Conservation (phyloP, 495 filamentous ascomycete species). For the Daldinia grandis region DNA sequence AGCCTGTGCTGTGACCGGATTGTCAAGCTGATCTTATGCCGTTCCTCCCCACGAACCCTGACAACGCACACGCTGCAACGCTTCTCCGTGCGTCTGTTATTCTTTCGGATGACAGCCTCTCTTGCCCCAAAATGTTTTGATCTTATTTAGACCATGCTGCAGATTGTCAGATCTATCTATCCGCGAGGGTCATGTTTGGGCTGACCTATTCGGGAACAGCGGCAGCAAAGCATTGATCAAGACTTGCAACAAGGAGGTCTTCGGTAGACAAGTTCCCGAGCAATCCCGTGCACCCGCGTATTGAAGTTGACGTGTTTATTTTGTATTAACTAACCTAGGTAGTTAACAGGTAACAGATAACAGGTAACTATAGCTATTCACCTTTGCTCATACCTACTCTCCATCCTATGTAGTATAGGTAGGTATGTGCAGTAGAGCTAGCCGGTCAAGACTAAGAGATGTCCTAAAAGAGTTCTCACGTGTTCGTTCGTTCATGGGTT, state of each 20-base stretch:
- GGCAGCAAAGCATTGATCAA: conserved; percentile 34
- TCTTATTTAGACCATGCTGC: conserved; percentile 42
- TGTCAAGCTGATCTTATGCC: conserved; percentile 60
- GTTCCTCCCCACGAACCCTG: conserved; percentile 47
- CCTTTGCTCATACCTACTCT: too few species aligned
- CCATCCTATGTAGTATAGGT: too few species aligned
- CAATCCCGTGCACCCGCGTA: conserved; percentile 22
- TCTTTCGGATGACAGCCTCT: conserved; percentile 44
- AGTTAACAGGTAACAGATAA: background rate
- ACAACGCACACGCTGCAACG: conserved; percentile 35
- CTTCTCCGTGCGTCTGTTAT: conserved; percentile 34
- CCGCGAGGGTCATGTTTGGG: conserved; percentile 16
- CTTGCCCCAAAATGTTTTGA: conserved; percentile 42
- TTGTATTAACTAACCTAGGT: too few species aligned
- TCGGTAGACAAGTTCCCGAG: conserved; percentile 42
- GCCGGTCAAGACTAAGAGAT: background rate
- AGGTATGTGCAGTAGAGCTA: background rate
- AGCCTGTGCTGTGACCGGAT: conserved; percentile 60
- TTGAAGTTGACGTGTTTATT: conserved; percentile 32
- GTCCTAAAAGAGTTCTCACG: conserved; percentile 4
- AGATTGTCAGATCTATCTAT: conserved; percentile 40
- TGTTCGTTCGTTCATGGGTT: background rate
- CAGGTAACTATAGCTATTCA: too few species aligned
- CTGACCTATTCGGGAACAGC: conserved; percentile 35
- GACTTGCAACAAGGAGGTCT: conserved; percentile 44